Evolutionary conservation across 2,329 filamentous ascomycete genomes (phyloP), one percentile per base, ranked within the genome.

Genomic region (Piedraia hortae): DNA sequence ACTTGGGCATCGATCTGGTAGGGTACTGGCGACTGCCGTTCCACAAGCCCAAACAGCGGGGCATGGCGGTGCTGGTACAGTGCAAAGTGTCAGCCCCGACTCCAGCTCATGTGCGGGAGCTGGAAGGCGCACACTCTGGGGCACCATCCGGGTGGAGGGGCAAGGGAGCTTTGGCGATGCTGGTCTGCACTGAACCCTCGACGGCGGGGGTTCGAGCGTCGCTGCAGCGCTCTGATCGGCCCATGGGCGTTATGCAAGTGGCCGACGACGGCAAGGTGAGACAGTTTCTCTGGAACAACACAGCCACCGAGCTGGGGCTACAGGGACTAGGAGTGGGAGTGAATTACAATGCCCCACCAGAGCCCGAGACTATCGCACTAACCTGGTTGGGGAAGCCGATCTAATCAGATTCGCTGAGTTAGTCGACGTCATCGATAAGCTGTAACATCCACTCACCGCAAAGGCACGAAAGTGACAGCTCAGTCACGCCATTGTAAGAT

Each of bases 141-240:
- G 71, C 73, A 4, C 78, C 77, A 1, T 48, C 56, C 0, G 69
- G 67, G 1, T 89, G 73, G 72, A 53, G 63, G 23, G 61, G 58
- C 0, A 41, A 51, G 2, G 54, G 58, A 8, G 63, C 72, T 4
- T 41, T 90, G 15, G 80, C 64, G 0, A 37, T 90, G 9, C 45
- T 91, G 24, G 68, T 72, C 12, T 59, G 63, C 3, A 62, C 67
- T 30, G 53, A 57, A 28, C 53, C 63, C 23, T 71, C 77, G 14
- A 89, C 78, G 0, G 71, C 63, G 36, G 82, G 80, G 1, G 64
- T 88, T 3, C 51, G 73, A 26, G 65, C 77, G 21, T 64, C 74
- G 12, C 38, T 91, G 31, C 56, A 56, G 4, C 50, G 62, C 26
- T 72, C 69, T 37, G 43, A 48, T 16, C 65, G 59, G 49, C 72